Percentiles rank a stretch among this genome's conserved stretches.
These are phyloP conservation scores for Dryas octopetala DNA, from an alignment of 306 rosid genomes.

Conservation along the genomic window DNA sequence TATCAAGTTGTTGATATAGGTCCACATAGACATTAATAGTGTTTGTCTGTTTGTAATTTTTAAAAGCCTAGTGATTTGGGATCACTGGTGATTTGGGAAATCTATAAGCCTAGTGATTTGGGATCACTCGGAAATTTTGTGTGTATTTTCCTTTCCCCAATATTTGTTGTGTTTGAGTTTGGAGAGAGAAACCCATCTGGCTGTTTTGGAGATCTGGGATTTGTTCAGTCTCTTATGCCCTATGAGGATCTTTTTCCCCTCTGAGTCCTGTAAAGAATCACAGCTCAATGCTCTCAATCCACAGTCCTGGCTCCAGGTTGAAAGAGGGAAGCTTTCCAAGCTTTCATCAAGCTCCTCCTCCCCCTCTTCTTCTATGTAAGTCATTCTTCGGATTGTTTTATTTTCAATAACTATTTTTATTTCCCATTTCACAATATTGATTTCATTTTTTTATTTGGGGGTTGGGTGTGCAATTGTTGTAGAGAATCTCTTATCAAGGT, in stretches of 20 bases:
- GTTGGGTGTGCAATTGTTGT: constrained; percentile 30
- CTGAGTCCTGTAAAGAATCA: constrained; percentile 70
- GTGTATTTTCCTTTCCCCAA: constrained; percentile 11
- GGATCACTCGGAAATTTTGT: constrained; percentile 30
- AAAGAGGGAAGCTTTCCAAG: constrained; percentile 81
- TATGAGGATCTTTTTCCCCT: constrained; percentile 81
- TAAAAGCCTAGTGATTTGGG: constrained; percentile 36
- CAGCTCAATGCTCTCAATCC: constrained; percentile 78
- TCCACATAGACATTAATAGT: constrained; percentile 5
- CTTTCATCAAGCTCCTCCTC: constrained; percentile 53
- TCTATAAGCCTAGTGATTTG: constrained; percentile 31
- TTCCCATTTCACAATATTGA: constrained; percentile 1
- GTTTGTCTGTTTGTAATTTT: constrained; percentile 8
- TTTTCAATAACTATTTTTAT: not conserved
- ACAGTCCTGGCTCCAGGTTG: constrained; percentile 95
- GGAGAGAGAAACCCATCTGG: constrained; percentile 43
- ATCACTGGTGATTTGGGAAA: constrained; percentile 29
- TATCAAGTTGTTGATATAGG: not conserved
- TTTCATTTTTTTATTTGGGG: not conserved
- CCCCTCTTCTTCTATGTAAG: constrained; percentile 81
- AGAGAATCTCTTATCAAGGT: constrained; percentile 93
- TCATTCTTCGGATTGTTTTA: constrained; percentile 3
- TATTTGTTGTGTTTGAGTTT: constrained; percentile 32
- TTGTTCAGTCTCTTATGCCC: constrained; percentile 65
- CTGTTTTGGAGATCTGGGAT: constrained; percentile 86